Evolutionary conservation across 805 yeast species (phyloP).

Genomic region (Metschnikowia noctiluminum): DNA sequence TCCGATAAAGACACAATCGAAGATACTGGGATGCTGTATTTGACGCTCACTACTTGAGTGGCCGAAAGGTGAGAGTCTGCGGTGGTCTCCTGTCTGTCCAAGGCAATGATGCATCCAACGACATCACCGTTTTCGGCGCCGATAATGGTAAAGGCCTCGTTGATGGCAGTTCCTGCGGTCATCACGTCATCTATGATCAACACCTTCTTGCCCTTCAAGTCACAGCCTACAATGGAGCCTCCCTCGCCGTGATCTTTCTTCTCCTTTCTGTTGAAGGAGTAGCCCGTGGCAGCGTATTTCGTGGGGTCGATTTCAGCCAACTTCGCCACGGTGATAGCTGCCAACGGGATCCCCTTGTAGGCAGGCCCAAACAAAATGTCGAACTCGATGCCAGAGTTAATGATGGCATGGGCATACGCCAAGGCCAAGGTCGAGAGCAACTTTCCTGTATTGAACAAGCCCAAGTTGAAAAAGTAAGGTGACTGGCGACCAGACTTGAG

Average conservation of each 20-base stretch:
- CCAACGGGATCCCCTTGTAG: constrained; percentile 93
- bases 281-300: constrained; percentile 68
- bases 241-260: constrained; percentile 99
- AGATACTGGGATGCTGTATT: constrained; percentile 76
- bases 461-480: constrained; percentile 88
- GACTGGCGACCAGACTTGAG: constrained; percentile 89
- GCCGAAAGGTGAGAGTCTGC: constrained; percentile 67
- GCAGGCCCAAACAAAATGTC: constrained; percentile 97
- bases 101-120: constrained; percentile 83
- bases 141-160: constrained; percentile 86
- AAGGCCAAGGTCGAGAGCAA: constrained; percentile 77
- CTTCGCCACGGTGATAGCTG: constrained; percentile 89
- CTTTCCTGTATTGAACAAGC: constrained; percentile 77
- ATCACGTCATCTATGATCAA: constrained; percentile 94
- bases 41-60: constrained; percentile 71
- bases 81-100: constrained; percentile 93
- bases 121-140: constrained; percentile 64
- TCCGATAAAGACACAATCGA: constrained; percentile 76
- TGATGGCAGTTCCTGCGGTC: constrained; percentile 98
- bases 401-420: constrained; percentile 86
- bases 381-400: constrained; percentile 75
- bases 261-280: constrained; percentile 95
- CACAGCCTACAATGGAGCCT: constrained; percentile 86
- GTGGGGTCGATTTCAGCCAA: constrained; percentile 87
- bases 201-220: constrained; percentile 66